Conservation (phyloP, 176 grass and related monocot species). For the Oryza glumipatula region DNA sequence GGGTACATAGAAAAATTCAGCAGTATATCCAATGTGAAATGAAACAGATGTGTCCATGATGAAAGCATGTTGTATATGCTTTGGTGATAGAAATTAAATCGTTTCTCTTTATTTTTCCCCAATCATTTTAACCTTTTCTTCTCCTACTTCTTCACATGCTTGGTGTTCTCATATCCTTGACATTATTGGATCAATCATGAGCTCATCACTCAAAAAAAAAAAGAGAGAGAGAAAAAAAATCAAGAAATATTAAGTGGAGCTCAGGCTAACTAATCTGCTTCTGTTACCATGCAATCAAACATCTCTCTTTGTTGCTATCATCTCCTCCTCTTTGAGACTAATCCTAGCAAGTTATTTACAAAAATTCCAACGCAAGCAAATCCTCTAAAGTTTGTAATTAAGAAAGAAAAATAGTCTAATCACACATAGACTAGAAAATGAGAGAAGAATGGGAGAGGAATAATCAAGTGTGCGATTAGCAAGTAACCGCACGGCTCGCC, state of each 20-base stretch:
- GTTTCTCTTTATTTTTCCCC: neutral
- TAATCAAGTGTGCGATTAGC: neutral
- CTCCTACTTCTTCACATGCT: neutral
- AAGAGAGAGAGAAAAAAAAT: neutral
- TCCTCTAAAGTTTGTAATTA: neutral
- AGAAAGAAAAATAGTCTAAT: neutral
- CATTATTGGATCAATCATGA: constrained; percentile 54
- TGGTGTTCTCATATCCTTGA: constrained; percentile 1
- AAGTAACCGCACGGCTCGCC: constrained; percentile 14
- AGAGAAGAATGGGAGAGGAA: neutral
- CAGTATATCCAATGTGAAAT: constrained; percentile 23
- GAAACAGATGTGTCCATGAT: constrained; percentile 11
- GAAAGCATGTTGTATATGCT: constrained; percentile 29
- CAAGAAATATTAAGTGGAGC: neutral
- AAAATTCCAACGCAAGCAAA: constrained; percentile 19
- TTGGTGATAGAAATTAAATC: constrained; percentile 47
- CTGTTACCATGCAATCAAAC: constrained; percentile 32
- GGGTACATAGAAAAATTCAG: constrained; percentile 47
- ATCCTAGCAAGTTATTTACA: constrained; percentile 60
- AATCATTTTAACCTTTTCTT: neutral
- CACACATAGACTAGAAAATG: neutral
- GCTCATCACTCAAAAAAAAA: constrained; percentile 22
- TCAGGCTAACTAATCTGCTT: constrained; percentile 19
- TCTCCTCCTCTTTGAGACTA: constrained; percentile 29
- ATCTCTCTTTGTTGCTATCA: constrained; percentile 45